These are phyloP conservation scores for Pulveroboletus sp. DNA, from an alignment of 768 basidiomycete genomes.

Conservation along the genomic window DNA sequence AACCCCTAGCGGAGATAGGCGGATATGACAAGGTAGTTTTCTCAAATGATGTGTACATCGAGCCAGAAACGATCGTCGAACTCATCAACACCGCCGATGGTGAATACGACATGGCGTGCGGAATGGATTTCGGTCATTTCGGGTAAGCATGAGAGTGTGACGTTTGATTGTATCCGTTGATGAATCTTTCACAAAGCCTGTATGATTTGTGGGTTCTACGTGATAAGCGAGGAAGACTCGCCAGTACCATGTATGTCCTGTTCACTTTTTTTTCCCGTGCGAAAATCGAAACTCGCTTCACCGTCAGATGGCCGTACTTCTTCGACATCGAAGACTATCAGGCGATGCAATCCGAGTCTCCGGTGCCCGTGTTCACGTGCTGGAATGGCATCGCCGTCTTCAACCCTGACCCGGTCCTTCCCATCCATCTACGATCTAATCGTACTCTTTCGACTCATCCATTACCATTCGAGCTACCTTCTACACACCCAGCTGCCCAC, in stretches of 20 bases:
- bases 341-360: constrained; percentile 34
- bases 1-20: constrained; percentile 35
- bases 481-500: constrained; percentile 9
- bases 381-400: constrained; percentile 45
- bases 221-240: constrained; percentile 14
- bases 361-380: constrained; percentile 41
- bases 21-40: constrained; percentile 38
- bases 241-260: constrained; percentile 10
- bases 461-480: constrained; percentile 16
- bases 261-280: neutral
- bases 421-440: constrained; percentile 35
- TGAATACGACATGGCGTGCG: constrained; percentile 42
- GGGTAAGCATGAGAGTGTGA: constrained; percentile 24
- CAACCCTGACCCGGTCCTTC: constrained; percentile 38
- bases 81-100: constrained; percentile 35
- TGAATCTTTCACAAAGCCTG: constrained; percentile 1
- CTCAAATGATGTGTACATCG: constrained; percentile 40
- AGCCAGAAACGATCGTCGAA: constrained; percentile 37
- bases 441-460: constrained; percentile 33
- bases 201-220: constrained; percentile 24
- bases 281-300: neutral
- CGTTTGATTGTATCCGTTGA: neutral
- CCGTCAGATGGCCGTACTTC: constrained; percentile 37
- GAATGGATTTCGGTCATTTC: constrained; percentile 34
- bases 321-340: constrained; percentile 34